These are phyloP conservation scores for Thecamonas trahens DNA, from an alignment of 78 protist species.

Conservation along the genomic window DNA sequence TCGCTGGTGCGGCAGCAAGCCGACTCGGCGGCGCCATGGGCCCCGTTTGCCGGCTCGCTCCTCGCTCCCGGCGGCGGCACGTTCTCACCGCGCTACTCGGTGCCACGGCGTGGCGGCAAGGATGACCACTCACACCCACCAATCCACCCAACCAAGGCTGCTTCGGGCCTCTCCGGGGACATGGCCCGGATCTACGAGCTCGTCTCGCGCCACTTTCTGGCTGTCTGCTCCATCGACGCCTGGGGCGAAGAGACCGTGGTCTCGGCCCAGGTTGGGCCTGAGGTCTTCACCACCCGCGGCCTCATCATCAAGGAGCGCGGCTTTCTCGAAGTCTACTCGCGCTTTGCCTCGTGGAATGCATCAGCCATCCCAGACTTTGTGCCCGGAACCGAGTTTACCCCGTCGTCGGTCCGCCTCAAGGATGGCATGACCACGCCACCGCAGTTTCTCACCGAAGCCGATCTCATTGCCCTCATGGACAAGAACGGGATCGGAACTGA, in stretches of 20 bases:
- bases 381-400: slow-evolving; percentile 63
- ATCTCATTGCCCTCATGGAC: slow-evolving; percentile 93
- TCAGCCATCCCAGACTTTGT: slow-evolving; percentile 61
- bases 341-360: slow-evolving; percentile 82
- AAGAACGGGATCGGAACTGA: slow-evolving; percentile 94
- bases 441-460: slow-evolving; percentile 81
- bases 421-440: slow-evolving; percentile 88
- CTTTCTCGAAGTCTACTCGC: slow-evolving; percentile 78
- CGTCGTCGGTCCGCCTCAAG: slow-evolving; percentile 39
- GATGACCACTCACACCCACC: slow-evolving; percentile 98
- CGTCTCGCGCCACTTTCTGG: slow-evolving; percentile 90
- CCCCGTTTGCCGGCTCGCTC: slow-evolving; percentile 44
- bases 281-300: slow-evolving; percentile 56
- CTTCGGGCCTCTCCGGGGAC: not conserved
- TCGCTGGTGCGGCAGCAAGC: slow-evolving; percentile 41
- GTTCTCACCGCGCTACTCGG: slow-evolving; percentile 64
- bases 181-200: slow-evolving; percentile 71
- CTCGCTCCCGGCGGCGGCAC: slow-evolving; percentile 18
- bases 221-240: slow-evolving; percentile 89
- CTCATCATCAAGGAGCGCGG: slow-evolving; percentile 51
- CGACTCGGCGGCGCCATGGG: slow-evolving; percentile 57
- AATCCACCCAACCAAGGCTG: slow-evolving; percentile 85
- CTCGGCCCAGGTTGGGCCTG: slow-evolving; percentile 53
- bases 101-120: slow-evolving; percentile 72
- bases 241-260: slow-evolving; percentile 76